A percentile compares a stretch with the other conserved stretches of the same genome.
These are phyloP conservation scores for Microdochium paspali DNA, from an alignment of 2,329 filamentous ascomycete species.

Conservation along the genomic window DNA sequence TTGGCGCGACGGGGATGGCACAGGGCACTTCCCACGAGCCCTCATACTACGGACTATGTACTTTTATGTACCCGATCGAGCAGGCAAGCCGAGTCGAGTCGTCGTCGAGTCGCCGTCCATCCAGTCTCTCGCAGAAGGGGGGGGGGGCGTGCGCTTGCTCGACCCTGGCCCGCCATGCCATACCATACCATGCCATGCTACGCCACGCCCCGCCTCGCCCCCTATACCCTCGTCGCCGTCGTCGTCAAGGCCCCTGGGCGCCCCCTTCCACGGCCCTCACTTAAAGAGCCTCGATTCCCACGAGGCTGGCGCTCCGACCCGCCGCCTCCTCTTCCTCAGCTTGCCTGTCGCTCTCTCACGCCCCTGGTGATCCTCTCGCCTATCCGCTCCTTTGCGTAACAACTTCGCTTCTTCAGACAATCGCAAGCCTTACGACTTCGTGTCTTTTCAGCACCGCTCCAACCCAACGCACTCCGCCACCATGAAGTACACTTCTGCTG, in stretches of 20 bases:
- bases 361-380: not conserved
- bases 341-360: not conserved
- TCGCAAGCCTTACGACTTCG: not conserved
- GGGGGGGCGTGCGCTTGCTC: not conserved
- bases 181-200: no score
- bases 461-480: not conserved
- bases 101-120: no score
- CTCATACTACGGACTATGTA: no score
- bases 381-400: not conserved
- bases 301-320: not conserved
- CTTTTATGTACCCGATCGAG: no score
- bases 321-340: not conserved
- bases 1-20: not conserved
- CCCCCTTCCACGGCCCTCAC: not conserved
- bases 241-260: not conserved
- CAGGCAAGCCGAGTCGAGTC: no score
- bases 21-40: not conserved
- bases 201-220: no score
- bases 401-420: not conserved
- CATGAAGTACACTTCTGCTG: constrained; percentile 7
- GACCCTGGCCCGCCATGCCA: not conserved
- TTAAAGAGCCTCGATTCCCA: not conserved
- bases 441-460: not conserved
- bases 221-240: not conserved
- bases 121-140: no score